phyloP scores from a whole-genome alignment of 192 early-diverging fungal species.

The Podila epicladia region DNA sequence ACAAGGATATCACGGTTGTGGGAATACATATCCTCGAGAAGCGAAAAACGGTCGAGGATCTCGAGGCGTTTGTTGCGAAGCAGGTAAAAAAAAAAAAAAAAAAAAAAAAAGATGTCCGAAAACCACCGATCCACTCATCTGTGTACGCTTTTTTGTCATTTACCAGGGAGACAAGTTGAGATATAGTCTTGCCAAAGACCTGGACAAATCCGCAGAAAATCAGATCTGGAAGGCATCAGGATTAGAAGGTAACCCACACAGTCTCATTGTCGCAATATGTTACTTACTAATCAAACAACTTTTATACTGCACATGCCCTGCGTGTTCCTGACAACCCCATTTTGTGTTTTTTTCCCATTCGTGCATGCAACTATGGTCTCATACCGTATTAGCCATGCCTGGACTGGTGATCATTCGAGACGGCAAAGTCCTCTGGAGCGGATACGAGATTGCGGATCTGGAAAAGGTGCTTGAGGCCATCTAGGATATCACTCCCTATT shows the following conservation, averaged over 20 bases:
- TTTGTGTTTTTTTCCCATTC: not conserved
- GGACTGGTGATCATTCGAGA: conserved; percentile 1
- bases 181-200: not conserved
- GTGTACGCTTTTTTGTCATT: not conserved
- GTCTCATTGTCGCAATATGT: no score
- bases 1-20: not conserved
- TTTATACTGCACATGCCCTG: no score
- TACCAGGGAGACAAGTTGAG: not conserved
- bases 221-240: not conserved
- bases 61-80: not conserved
- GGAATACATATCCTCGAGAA: not conserved
- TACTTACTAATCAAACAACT: no score
- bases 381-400: not conserved
- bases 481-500: not conserved
- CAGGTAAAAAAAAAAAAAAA: not conserved
- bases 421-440: not conserved
- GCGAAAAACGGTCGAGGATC: not conserved
- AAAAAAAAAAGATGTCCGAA: not conserved
- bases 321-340: no score
- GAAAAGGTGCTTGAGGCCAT: not conserved
- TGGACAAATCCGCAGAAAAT: not conserved
- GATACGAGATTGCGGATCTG: not conserved
- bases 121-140: not conserved
- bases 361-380: not conserved
- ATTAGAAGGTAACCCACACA: not conserved